Percentiles rank a stretch among this genome's conserved stretches.
phyloP scores from a whole-genome alignment of 2,329 filamentous ascomycete species.

The Claviceps capensis region DNA sequence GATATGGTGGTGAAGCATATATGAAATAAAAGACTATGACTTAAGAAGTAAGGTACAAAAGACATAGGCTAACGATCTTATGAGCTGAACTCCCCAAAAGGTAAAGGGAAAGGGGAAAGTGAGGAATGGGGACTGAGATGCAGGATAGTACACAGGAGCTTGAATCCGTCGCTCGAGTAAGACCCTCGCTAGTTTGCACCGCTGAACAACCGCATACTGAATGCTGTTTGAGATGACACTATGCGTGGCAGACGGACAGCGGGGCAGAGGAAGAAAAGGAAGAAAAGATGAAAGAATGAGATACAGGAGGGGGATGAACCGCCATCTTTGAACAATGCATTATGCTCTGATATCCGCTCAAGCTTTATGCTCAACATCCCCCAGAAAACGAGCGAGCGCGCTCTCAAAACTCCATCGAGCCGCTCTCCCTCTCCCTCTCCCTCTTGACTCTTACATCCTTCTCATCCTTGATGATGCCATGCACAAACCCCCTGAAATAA shows the following conservation, averaged over 20 bases:
- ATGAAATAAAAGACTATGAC: background rate
- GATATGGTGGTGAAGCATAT: background rate
- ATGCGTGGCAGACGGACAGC: background rate
- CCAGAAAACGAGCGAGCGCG: background rate
- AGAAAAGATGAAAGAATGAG: background rate
- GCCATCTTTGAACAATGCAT: background rate
- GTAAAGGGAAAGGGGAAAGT: no score
- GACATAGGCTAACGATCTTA: no score
- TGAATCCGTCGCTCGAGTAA: no score
- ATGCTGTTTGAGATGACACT: no score
- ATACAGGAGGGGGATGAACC: no score
- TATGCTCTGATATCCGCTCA: background rate
- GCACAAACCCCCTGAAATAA: slow-evolving; percentile 72
- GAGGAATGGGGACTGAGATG: no score
- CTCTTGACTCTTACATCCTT: slow-evolving; percentile 40
- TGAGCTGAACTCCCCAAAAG: no score
- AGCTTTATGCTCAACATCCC: background rate
- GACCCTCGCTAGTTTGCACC: no score
- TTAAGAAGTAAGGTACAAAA: no score
- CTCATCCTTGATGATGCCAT: slow-evolving; percentile 64
- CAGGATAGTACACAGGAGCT: no score
- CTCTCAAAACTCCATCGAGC: slow-evolving; percentile 37
- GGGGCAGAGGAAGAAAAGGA: background rate
- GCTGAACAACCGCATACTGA: no score
- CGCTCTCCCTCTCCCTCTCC: slow-evolving; percentile 40